Base-by-base conservation (phyloP, 179 eudicot species). In the Corrigiola litoralis region DNA sequence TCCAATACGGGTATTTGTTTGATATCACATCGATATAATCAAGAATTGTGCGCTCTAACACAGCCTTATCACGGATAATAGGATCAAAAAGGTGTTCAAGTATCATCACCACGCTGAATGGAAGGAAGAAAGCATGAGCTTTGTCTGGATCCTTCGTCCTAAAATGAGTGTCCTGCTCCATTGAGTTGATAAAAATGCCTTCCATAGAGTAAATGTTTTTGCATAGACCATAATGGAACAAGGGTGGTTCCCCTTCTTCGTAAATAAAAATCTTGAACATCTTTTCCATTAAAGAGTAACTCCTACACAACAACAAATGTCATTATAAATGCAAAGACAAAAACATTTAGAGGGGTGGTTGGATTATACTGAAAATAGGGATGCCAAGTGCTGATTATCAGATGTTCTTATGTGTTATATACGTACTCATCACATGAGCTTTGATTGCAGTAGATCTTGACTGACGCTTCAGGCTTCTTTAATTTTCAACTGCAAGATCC, bases 221-320 rank as follows among this genome's bases (percentile, higher is more conserved):
- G 70, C 81, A 74, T 6, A 75, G 78, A 4, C 89, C 89, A 47
- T 81, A 31, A 63, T 84, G 89, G 51, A 84, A 84, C 27, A 84
- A 36, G 1, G 89, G 89, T 42, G 74, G 80, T 38, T 84, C 84
- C 24, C 88, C 89, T 77, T 84, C 89, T 70, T 81, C 82, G n/a
- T 84, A 84, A 0, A 81, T 62, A 32, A 23, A 84, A 37, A 84
- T 73, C 70, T 79, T 84, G 48, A 84, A 79, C 64, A 67, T 34
- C 13, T 79, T 81, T 50, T 84, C 89, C 89, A 84, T 81, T 65
- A 79, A 66, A 61, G 46, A n/a, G 66, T 84, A 81, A 69, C 90
- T 85, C 72, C 80, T 76, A 61, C 18, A 37, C 9, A 23, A 10
- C 4, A 49, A 28, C 6, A 28, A 38, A 46, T 31, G 10, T 49